These are phyloP conservation scores for Solanum chacoense DNA, from an alignment of 305 asterid species.

Conservation along the genomic window DNA sequence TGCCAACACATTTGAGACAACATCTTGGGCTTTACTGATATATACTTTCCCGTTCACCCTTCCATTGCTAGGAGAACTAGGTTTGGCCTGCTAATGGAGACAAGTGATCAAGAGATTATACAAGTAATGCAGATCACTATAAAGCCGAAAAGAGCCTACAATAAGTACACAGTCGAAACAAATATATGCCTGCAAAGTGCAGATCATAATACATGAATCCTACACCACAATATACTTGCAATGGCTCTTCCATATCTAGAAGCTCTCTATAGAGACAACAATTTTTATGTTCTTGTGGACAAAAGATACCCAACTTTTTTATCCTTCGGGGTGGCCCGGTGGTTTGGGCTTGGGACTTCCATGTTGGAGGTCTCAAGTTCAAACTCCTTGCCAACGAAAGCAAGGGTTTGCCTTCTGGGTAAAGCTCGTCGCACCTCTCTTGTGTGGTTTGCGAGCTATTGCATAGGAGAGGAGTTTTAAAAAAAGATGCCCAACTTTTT, in stretches of 20 bases:
- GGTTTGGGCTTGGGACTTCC: neutral
- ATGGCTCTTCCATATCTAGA: neutral
- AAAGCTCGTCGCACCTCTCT: neutral
- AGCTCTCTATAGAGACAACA: neutral
- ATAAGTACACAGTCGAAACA: neutral
- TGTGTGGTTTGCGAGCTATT: neutral
- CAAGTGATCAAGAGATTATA: constrained; percentile 1
- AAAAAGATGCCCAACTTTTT: neutral
- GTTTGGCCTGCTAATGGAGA: constrained; percentile 32
- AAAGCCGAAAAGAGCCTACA: neutral
- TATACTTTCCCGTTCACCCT: constrained; percentile 47
- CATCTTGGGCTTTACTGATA: constrained; percentile 83
- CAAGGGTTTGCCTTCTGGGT: neutral
- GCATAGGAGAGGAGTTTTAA: neutral
- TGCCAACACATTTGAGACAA: constrained; percentile 75
- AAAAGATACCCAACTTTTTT: neutral
- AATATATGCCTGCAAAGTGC: neutral
- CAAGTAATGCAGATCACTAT: neutral
- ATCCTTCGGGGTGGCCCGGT: neutral
- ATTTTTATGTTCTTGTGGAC: neutral
- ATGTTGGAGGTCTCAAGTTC: neutral
- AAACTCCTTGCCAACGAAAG: neutral
- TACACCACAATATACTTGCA: neutral
- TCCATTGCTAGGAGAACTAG: constrained; percentile 22
- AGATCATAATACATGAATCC: neutral